Evolutionary conservation across 495 filamentous ascomycete genomes (phyloP).

Genomic region (Xylaria castorea): DNA sequence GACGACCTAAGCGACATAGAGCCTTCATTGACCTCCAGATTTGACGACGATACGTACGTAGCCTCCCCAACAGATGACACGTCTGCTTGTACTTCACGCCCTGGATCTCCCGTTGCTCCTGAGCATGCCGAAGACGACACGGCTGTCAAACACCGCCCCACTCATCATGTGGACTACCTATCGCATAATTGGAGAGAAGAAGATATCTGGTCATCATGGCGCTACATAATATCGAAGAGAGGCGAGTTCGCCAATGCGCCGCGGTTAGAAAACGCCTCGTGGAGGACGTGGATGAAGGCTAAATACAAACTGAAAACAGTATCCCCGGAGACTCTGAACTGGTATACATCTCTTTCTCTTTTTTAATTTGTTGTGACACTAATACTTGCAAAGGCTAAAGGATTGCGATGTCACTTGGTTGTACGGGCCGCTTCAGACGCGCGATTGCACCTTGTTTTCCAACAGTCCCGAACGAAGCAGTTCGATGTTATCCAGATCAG

Average conservation of each 20-base stretch:
- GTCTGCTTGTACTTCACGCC: conserved; percentile 53
- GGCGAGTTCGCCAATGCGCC: conserved; percentile 80
- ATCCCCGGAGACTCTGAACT: conserved; percentile 87
- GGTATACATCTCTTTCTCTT: conserved; percentile 57
- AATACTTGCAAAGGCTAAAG: conserved; percentile 72
- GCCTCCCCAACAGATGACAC: conserved; percentile 54
- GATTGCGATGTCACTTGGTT: conserved; percentile 98
- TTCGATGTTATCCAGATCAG: conserved; percentile 72
- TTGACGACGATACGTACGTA: conserved; percentile 49
- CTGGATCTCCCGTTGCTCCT: conserved; percentile 49
- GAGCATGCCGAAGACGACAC: conserved; percentile 81
- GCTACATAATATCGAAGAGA: conserved; percentile 81
- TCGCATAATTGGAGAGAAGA: conserved; percentile 96
- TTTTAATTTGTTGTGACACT: conserved; percentile 31
- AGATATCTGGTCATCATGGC: conserved; percentile 98
- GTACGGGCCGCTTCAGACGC: conserved; percentile 89
- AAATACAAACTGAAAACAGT: conserved; percentile 86
- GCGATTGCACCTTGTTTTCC: conserved; percentile 51
- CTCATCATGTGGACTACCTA: conserved; percentile 93
- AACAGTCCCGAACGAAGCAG: conserved; percentile 60
- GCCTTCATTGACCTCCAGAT: conserved; percentile 53
- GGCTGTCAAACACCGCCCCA: conserved; percentile 76
- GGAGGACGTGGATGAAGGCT: conserved; percentile 95
- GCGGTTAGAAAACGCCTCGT: conserved; percentile 93
- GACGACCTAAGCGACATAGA: conserved; percentile 54